Evolutionary conservation across 2,329 filamentous ascomycete genomes (phyloP), one percentile per base, ranked within the genome.

Genomic region (Aspergillus ruber): DNA sequence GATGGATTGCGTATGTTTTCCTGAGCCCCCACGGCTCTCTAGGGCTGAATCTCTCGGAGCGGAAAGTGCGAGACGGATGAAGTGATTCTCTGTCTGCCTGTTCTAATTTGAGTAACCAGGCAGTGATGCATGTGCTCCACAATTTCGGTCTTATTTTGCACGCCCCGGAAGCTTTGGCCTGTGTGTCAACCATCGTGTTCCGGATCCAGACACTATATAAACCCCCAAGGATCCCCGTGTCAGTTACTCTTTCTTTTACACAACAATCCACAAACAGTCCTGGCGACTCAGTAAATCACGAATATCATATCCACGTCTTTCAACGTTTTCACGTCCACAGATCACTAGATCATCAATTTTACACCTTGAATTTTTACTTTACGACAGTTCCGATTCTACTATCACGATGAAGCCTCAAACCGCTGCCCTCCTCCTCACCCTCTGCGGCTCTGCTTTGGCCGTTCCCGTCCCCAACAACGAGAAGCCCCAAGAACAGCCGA

Each of bases 391-490:
- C 10, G 4, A 21, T 20, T 18, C 36, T 18, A 39, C 17, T 18
- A 39, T 42, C 40, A 42, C 12, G 10, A 42, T 42, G 40, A 42
- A 42, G 40, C 40, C 40, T 17, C 40, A 42, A 27, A 42, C 40
- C n/a, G 23, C 40, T 42, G 40, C 40, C 8, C 23, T 42, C 40
- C 13, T 42, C 20, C 21, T 42, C 13, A 27, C 20, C 40, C 23
- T 42, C n/a, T 27, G 20, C 18, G 40, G 40, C 40, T 25, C 20
- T 15, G 13, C 40, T 17, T 13, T 42, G 13, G 40, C 40, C 40
- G 18, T 15, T 13, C 40, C 40, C 13, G n/a, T 42, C 13, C 40
- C n/a, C 18, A 38, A 38, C 13, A 9, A n/a, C 13, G 35, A 42
- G 23, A 27, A 27, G 12, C 6, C 23, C 21, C 21, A 42, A 21